These are phyloP conservation scores for Asparagopsis taxiformis DNA, from an alignment of 31 red algal species.

Conservation along the genomic window DNA sequence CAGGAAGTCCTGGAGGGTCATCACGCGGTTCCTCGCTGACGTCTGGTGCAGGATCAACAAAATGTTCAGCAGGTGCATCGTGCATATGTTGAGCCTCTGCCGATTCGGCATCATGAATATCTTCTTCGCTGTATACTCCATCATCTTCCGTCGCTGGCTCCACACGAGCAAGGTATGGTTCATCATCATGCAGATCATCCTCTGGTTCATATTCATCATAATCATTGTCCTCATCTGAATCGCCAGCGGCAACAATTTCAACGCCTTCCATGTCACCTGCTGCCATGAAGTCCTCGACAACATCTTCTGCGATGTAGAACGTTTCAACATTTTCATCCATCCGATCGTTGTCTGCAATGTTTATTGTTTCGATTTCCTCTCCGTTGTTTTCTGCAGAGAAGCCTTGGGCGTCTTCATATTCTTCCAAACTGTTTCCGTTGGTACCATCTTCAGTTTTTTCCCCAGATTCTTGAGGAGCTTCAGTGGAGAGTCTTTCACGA, in stretches of 20 bases:
- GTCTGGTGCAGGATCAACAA: no score
- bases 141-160: no score
- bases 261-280: background rate
- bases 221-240: background rate
- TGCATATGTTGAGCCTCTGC: background rate
- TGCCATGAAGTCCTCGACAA: background rate
- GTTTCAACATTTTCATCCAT: background rate
- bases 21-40: no score
- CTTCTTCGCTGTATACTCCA: no score
- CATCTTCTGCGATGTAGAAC: background rate
- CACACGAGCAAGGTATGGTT: no score
- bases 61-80: background rate
- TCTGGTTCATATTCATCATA: no score
- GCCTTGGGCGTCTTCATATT: no score
- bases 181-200: no score
- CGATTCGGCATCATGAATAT: background rate
- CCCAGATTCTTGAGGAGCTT: background rate
- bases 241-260: background rate
- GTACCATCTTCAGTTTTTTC: background rate
- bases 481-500: no score
- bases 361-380: background rate
- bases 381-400: background rate
- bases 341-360: background rate
- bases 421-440: no score
- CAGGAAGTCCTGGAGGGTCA: no score